Percentiles rank a stretch among this genome's conserved stretches.
phyloP scores from a whole-genome alignment of 2,329 filamentous ascomycete genomes.

The Mollisia scopiformis region DNA sequence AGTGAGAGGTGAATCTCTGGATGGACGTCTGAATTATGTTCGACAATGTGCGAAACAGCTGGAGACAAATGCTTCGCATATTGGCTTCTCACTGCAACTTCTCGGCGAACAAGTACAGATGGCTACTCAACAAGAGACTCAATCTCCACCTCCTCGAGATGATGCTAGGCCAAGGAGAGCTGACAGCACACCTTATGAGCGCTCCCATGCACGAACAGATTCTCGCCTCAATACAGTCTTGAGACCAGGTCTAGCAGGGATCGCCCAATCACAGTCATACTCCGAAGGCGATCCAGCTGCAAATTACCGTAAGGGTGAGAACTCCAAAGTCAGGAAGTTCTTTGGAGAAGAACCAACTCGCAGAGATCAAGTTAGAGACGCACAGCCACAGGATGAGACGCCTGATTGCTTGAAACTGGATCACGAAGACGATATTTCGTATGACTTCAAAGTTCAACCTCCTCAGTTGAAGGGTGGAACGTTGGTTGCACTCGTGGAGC shows the following conservation, averaged over 20 bases:
- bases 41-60: constrained; percentile 77
- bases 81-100: constrained; percentile 85
- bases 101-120: constrained; percentile 79
- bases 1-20: constrained; percentile 84
- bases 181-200: constrained; percentile 60
- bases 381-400: constrained; percentile 62
- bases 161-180: constrained; percentile 54
- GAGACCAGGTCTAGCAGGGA: constrained; percentile 32
- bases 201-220: constrained; percentile 58
- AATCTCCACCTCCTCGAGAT: constrained; percentile 31
- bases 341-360: constrained; percentile 63
- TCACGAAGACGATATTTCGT: constrained; percentile 85
- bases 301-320: constrained; percentile 61
- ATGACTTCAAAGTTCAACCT: constrained; percentile 79
- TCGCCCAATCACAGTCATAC: constrained; percentile 60
- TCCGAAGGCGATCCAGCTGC: constrained; percentile 52
- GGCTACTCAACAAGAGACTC: constrained; percentile 50
- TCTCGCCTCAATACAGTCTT: constrained; percentile 44
- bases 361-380: constrained; percentile 14
- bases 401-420: constrained; percentile 87
- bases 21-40: constrained; percentile 82
- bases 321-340: constrained; percentile 67
- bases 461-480: constrained; percentile 87
- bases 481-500: constrained; percentile 85
- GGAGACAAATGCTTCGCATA: constrained; percentile 83